phyloP scores from a whole-genome alignment of 2,329 filamentous ascomycete species.

The Aureobasidium sp. region DNA sequence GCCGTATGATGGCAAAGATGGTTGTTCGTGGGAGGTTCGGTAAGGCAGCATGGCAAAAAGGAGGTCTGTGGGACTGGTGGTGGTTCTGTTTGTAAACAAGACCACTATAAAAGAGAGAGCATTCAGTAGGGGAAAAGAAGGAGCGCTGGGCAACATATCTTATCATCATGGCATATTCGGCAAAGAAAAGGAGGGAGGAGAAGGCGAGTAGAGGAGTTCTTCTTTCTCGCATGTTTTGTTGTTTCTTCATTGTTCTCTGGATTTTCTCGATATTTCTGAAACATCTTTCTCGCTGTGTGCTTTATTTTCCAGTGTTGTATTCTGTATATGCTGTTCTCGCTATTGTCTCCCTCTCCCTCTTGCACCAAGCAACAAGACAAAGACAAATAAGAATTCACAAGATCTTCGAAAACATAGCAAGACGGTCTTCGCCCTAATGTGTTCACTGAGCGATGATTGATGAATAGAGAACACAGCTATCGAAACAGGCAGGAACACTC shows the following conservation, averaged over 20 bases:
- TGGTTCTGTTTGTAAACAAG: background rate
- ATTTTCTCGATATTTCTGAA: background rate
- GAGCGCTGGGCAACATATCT: background rate
- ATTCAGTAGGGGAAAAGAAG: background rate
- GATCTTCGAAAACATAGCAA: background rate
- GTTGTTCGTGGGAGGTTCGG: conserved; percentile 3
- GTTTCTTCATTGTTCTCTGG: background rate
- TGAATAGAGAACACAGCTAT: background rate
- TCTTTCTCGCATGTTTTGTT: background rate
- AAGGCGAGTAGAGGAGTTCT: background rate
- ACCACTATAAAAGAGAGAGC: background rate
- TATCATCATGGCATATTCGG: background rate
- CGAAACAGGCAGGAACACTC: background rate
- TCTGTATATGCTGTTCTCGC: background rate
- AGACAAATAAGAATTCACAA: background rate
- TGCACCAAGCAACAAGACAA: background rate
- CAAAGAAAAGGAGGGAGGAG: background rate
- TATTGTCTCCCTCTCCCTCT: background rate
- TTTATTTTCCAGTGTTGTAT: background rate
- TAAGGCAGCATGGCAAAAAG: background rate
- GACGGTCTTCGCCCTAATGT: too few species aligned
- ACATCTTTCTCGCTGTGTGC: background rate
- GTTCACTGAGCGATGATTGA: too few species aligned
- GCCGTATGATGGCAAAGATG: background rate
- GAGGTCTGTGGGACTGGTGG: background rate